Percentiles rank a stretch among this genome's conserved stretches.
Conservation (phyloP, 208 protist genomes). For the Acanthamoeba royreba region DNA sequence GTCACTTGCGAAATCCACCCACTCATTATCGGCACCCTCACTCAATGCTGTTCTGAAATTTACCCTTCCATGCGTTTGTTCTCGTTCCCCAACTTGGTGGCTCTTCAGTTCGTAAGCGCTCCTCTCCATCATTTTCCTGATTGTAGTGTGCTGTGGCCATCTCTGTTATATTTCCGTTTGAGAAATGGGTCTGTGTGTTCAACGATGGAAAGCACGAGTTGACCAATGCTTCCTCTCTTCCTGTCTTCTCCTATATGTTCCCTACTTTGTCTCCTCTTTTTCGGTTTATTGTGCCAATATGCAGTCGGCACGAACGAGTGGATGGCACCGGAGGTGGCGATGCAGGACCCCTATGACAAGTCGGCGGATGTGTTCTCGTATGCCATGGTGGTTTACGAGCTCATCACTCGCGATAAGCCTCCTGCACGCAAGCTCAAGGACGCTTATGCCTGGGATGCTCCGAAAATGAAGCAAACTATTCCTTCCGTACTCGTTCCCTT, state of each 20-base stretch:
- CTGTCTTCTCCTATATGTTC: not conserved
- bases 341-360: not conserved
- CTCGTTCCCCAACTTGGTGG: no score
- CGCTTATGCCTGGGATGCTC: not conserved
- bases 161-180: no score
- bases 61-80: no score
- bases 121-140: no score
- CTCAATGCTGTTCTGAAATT: no score
- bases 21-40: no score
- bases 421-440: slow-evolving; percentile 17
- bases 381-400: slow-evolving; percentile 30
- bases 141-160: no score
- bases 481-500: not conserved
- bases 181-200: not conserved
- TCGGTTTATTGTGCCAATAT: not conserved
- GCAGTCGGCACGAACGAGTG: slow-evolving; percentile 27
- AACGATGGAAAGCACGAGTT: not conserved
- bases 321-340: slow-evolving; percentile 46
- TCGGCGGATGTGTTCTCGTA: slow-evolving; percentile 44
- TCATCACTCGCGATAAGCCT: not conserved
- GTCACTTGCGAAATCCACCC: no score
- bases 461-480: not conserved
- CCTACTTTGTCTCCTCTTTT: not conserved
- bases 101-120: no score
- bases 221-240: not conserved